Conservation (phyloP, 768 basidiomycete genomes). For the Agrocybe praecox region DNA sequence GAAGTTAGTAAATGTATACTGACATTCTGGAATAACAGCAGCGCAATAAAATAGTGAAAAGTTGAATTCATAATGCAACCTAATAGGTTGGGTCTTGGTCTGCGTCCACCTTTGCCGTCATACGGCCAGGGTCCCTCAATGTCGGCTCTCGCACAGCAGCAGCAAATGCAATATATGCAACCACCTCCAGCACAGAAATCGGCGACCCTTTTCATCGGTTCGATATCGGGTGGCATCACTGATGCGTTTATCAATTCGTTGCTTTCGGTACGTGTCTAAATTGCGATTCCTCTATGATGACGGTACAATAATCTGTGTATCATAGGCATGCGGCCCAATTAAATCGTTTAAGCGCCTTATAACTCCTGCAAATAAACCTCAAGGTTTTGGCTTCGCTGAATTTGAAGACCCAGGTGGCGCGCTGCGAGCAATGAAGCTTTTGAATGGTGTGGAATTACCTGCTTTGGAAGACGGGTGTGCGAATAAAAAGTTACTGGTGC, state of each 20-base stretch:
- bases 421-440: conserved; percentile 60
- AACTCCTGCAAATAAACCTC: conserved; percentile 90
- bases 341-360: conserved; percentile 91
- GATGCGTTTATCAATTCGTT: conserved; percentile 81
- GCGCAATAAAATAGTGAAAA: not conserved
- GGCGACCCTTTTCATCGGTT: conserved; percentile 86
- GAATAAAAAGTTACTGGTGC: conserved; percentile 62
- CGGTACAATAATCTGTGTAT: not conserved
- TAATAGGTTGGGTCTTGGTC: conserved; percentile 85
- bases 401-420: conserved; percentile 94
- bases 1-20: not conserved
- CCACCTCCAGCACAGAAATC: conserved; percentile 66
- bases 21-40: not conserved
- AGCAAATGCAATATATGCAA: conserved; percentile 72
- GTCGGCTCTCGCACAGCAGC: conserved; percentile 87
- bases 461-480: conserved; percentile 54
- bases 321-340: conserved; percentile 86
- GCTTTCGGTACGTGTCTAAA: conserved; percentile 57
- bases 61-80: conserved; percentile 56
- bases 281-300: not conserved
- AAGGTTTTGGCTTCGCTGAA: conserved; percentile 97
- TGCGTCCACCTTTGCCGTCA: conserved; percentile 85
- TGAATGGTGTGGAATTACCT: conserved; percentile 54
- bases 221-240: conserved; percentile 91
- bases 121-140: conserved; percentile 93